Evolutionary conservation across 139 green algal species (phyloP), one percentile per base, ranked within the genome.

Genomic region (Ulvella scutata): DNA sequence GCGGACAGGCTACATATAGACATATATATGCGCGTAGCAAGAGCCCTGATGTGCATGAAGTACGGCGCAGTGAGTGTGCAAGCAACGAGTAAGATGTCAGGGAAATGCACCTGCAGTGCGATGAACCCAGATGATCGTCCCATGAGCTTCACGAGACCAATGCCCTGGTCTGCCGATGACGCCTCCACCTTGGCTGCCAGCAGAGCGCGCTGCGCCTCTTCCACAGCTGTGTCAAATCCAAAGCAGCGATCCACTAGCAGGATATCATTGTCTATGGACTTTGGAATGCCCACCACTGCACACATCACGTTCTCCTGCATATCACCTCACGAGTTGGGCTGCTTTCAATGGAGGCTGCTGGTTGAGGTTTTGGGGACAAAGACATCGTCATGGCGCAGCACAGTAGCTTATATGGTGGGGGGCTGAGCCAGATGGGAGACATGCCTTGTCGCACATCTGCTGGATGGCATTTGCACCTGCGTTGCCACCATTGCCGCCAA

Each of bases 121-220:
- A 99, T 98, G 86, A 98, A 99, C 75, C 95, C 95, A 4, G 85
- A 90, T 81, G 96, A 87, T 7, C 95, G 82, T 3, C 95, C 95
- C 95, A 99, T 99, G 43, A 99, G 88, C 85, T 98, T 98, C 28
- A 99, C 95, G 38, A 99, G 74, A 23, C 90, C 92, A 35, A 99
- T 92, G 62, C 95, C 95, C 7, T 87, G 79, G 35, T 82, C 78
- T 2, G 89, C 90, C 28, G 75, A 87, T 78, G 77, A 84, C 3
- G 95, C 93, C 87, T 99, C 94, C 39, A 97, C 91, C 76, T 98
- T 92, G 3, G 95, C 95, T 4, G 90, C 91, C 75, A 96, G 79
- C 44, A 99, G 90, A 9, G 91, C 89, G 1, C 90, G 83, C 85
- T 98, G 94, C 21, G 90, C 86, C 88, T 98, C 92, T 81, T 99